phyloP scores from a whole-genome alignment of 2,329 filamentous ascomycete genomes.

The Thyridium curvatum region DNA sequence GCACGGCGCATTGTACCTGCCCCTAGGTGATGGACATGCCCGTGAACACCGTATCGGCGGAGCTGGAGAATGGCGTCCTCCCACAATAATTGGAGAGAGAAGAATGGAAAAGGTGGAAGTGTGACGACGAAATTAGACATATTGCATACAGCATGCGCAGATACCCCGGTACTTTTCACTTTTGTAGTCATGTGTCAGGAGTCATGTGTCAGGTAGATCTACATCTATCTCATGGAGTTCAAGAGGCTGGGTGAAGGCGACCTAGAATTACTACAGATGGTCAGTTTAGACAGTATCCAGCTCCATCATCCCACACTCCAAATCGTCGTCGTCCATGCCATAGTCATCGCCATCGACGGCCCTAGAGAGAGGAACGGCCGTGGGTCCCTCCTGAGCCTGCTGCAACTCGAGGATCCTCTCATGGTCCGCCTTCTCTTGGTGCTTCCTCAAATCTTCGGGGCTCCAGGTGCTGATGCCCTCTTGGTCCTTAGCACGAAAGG shows the following conservation, averaged over 20 bases:
- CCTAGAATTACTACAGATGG: too few relatives aligned
- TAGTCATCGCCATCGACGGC: conserved; percentile 32
- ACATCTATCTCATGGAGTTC: too few relatives aligned
- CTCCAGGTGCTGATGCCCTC: conserved; percentile 95
- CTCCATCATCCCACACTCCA: conserved; percentile 23
- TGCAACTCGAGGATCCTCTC: conserved; percentile 60
- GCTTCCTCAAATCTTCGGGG: conserved; percentile 43
- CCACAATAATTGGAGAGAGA: too few relatives aligned
- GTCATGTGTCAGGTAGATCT: too few relatives aligned
- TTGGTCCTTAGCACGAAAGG: conserved; percentile 70
- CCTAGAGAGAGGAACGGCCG: conserved; percentile 4
- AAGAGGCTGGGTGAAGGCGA: too few relatives aligned
- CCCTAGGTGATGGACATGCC: conserved; percentile 3
- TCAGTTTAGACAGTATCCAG: conserved; percentile 9
- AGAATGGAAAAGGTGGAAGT: too few relatives aligned
- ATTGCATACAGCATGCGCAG: too few relatives aligned
- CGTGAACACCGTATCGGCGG: too few relatives aligned
- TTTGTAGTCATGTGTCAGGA: too few relatives aligned
- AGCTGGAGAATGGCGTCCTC: too few relatives aligned
- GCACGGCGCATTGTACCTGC: conserved; percentile 11
- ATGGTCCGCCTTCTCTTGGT: conserved; percentile 70
- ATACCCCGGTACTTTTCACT: too few relatives aligned
- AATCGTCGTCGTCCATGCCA: conserved; percentile 43
- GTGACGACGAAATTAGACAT: too few relatives aligned
- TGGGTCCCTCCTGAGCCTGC: conserved; percentile 25